A percentile compares a stretch with the other conserved stretches of the same genome.
Evolutionary conservation across 345 rosid genomes (phyloP).

Genomic region (Pistacia atlantica): DNA sequence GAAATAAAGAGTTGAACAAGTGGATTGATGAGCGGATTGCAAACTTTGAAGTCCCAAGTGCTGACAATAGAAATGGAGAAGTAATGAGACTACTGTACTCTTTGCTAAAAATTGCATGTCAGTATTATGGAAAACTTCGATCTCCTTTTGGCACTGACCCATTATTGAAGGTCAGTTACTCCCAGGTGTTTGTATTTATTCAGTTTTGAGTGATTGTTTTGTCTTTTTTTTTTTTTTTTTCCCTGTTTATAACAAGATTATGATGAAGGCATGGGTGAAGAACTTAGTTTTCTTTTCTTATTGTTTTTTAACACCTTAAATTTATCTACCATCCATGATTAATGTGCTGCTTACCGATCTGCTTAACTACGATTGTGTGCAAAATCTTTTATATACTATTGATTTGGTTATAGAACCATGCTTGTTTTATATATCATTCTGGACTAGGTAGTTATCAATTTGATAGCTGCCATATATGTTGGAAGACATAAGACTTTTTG

Average conservation of each 20-base stretch:
- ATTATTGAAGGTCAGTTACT: slow-evolving; percentile 25
- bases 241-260: background rate
- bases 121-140: slow-evolving; percentile 47
- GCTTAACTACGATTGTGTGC: background rate
- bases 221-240: no score
- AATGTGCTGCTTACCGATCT: background rate
- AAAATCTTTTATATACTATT: background rate
- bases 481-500: background rate
- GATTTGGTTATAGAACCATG: background rate
- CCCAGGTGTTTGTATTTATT: background rate
- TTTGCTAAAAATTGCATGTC: slow-evolving; percentile 41
- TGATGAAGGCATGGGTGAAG: background rate
- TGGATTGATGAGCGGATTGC: slow-evolving; percentile 52
- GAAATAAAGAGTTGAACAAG: slow-evolving; percentile 45
- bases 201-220: background rate
- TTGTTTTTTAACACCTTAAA: background rate
- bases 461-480: background rate
- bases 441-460: background rate
- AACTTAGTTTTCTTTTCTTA: background rate
- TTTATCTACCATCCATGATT: background rate
- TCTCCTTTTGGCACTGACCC: slow-evolving; percentile 42
- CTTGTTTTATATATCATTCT: background rate
- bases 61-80: slow-evolving; percentile 19
- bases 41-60: slow-evolving; percentile 22
- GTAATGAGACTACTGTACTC: slow-evolving; percentile 34